These are phyloP conservation scores for Botrytis paeoniae DNA, from an alignment of 2,329 filamentous ascomycete genomes.

Conservation along the genomic window DNA sequence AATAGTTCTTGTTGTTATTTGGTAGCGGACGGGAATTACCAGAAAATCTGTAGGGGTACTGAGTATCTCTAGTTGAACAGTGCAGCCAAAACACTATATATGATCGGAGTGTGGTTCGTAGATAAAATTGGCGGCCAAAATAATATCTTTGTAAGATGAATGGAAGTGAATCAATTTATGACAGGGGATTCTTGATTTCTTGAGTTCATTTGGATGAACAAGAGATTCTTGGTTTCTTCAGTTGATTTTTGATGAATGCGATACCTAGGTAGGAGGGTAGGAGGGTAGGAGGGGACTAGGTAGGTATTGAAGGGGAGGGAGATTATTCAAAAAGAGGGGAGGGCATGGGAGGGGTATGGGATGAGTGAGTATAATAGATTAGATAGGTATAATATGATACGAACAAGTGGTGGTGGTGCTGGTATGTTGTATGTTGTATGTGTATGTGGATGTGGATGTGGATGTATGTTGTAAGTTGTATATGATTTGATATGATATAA, in stretches of 20 bases:
- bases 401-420: neutral
- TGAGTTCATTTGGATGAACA: neutral
- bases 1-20: neutral
- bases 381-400: neutral
- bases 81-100: slow-evolving; percentile 5
- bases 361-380: neutral
- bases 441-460: neutral
- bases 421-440: neutral
- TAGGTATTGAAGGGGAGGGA: neutral
- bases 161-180: neutral
- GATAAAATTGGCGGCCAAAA: slow-evolving; percentile 3
- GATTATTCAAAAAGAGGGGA: neutral
- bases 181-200: neutral
- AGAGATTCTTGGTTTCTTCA: neutral
- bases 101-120: neutral
- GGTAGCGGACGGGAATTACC: slow-evolving; percentile 1
- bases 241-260: neutral
- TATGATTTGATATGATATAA: neutral
- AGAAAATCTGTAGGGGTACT: neutral
- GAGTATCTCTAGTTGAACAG: neutral
- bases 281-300: neutral
- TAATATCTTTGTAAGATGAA: neutral
- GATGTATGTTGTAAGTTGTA: neutral
- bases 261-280: neutral
- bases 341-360: neutral